Percentiles rank a stretch among this genome's conserved stretches.
Conservation (phyloP, 257 asterid species). For the Solanum virginianum region DNA sequence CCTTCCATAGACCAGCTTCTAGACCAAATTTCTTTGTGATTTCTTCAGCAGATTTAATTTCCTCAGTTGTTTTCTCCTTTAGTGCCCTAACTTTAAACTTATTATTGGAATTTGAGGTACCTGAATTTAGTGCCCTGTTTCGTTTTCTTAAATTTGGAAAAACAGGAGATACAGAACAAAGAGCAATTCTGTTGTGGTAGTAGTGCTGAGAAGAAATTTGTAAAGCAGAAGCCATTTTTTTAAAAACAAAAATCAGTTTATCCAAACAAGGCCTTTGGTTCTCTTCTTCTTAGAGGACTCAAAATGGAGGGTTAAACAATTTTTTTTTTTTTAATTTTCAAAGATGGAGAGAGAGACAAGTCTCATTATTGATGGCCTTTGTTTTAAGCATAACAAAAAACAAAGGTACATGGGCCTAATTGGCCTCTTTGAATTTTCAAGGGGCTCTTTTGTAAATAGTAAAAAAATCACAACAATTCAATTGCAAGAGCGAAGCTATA, state of each 20-base stretch:
- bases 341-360: no score
- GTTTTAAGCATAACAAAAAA: neutral
- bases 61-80: conserved; percentile 70
- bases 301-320: neutral
- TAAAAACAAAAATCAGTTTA: neutral
- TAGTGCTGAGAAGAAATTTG: conserved; percentile 27
- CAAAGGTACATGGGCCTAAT: no score
- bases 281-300: neutral
- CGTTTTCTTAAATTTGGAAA: conserved; percentile 1
- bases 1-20: conserved; percentile 48
- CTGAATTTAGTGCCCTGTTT: conserved; percentile 2
- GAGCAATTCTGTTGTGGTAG: conserved; percentile 6
- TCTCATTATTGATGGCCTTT: conserved; percentile 21
- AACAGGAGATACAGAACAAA: neutral
- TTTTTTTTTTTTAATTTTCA: no score
- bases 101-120: conserved; percentile 1
- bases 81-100: conserved; percentile 51
- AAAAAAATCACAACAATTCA: no score
- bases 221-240: conserved; percentile 36
- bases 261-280: conserved; percentile 1
- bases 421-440: no score
- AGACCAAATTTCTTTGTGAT: conserved; percentile 77
- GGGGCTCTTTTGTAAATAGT: no score
- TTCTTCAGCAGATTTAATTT: conserved; percentile 55
- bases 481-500: no score